Conservation (phyloP, 2,329 filamentous ascomycete genomes). For the Fonsecaea monophora region DNA sequence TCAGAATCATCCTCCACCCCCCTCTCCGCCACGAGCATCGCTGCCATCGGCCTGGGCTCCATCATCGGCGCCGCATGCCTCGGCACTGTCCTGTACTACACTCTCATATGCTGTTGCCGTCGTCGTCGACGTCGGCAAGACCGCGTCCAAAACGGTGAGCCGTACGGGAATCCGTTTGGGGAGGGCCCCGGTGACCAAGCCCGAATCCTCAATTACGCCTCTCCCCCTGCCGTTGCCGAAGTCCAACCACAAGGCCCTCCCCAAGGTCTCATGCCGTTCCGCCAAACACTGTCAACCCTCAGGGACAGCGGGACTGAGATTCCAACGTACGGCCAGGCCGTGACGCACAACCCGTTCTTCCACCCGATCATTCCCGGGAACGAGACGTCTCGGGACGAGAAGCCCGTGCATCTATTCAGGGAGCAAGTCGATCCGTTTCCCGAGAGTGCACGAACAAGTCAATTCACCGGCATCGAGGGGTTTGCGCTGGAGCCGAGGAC, state of each 20-base stretch:
- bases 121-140: conserved; percentile 9
- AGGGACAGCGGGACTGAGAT: conserved; percentile 1
- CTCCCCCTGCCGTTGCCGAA: not conserved
- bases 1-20: conserved; percentile 1
- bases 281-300: too few species aligned
- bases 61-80: conserved; percentile 8
- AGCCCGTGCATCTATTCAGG: too few species aligned
- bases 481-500: not conserved
- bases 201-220: not conserved
- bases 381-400: too few species aligned
- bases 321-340: not conserved
- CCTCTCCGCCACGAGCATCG: conserved; percentile 1
- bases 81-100: not conserved
- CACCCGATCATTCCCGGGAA: too few species aligned
- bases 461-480: too few species aligned
- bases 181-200: not conserved
- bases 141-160: not conserved
- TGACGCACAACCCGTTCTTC: too few species aligned
- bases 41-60: not conserved
- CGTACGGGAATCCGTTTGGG: too few species aligned
- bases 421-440: too few species aligned
- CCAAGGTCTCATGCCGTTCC: too few species aligned
- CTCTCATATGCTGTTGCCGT: not conserved
- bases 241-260: not conserved
- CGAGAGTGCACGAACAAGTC: too few species aligned